phyloP scores from a whole-genome alignment of 371 early-diverging fungal genomes.

The Mucor ambiguus region DNA sequence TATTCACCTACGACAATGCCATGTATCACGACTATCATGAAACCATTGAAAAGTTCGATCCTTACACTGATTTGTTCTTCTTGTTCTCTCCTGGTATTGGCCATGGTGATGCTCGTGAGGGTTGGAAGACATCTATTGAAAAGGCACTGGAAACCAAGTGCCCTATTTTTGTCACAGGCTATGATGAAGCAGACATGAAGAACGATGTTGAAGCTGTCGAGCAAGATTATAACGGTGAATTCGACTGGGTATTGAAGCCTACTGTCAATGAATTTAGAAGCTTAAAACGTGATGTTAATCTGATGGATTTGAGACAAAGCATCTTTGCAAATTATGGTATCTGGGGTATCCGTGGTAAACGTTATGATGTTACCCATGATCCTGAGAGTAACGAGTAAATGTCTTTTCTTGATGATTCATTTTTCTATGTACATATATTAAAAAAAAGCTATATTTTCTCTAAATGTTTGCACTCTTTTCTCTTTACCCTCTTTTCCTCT shows the following conservation, averaged over 20 bases:
- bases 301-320: constrained; percentile 73
- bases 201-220: constrained; percentile 65
- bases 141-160: constrained; percentile 81
- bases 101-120: constrained; percentile 61
- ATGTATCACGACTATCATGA: constrained; percentile 55
- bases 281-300: constrained; percentile 76
- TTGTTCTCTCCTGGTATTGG: constrained; percentile 83
- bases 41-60: constrained; percentile 67
- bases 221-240: constrained; percentile 61
- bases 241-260: constrained; percentile 81
- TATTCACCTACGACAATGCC: constrained; percentile 52
- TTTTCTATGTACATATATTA: constrained; percentile 8
- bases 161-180: constrained; percentile 80
- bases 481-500: background rate
- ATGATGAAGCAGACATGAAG: constrained; percentile 70
- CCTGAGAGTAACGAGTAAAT: constrained; percentile 37
- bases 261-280: constrained; percentile 72
- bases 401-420: background rate
- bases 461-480: background rate
- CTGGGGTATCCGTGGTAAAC: constrained; percentile 84
- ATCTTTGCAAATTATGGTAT: constrained; percentile 84
- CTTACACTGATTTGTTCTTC: constrained; percentile 82
- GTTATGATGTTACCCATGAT: constrained; percentile 73
- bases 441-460: constrained; percentile 6
- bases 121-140: constrained; percentile 76